phyloP scores from a whole-genome alignment of 1,284 basidiomycete species.

The Laetiporus sulphureus region DNA sequence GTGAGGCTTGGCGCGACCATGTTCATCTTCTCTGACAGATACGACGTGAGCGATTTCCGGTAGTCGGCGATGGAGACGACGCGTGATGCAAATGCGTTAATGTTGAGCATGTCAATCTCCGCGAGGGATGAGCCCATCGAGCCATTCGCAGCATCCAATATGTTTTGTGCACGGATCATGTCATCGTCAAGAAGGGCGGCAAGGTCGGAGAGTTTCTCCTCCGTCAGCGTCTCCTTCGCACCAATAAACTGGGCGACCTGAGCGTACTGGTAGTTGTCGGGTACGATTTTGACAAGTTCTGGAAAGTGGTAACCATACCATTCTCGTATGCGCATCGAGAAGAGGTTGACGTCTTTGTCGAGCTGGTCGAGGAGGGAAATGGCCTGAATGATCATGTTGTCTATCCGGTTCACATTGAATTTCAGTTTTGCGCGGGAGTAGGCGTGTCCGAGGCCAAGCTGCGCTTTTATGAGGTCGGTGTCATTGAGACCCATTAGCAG shows the following conservation, averaged over 20 bases:
- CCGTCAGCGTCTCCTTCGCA: constrained; percentile 76
- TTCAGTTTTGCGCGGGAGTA: constrained; percentile 98
- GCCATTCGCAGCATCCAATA: constrained; percentile 89
- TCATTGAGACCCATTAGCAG: constrained; percentile 86
- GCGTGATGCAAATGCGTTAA: constrained; percentile 86
- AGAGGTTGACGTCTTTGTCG: constrained; percentile 99
- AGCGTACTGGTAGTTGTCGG: constrained; percentile 97
- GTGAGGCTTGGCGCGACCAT: constrained; percentile 94
- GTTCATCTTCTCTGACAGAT: constrained; percentile 98
- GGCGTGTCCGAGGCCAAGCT: constrained; percentile 95
- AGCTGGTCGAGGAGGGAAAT: constrained; percentile 98
- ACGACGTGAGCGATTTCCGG: constrained; percentile 86
- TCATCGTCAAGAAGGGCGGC: constrained; percentile 85
- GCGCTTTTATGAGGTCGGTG: constrained; percentile 88
- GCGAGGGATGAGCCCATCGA: constrained; percentile 95
- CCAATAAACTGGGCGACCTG: constrained; percentile 84
- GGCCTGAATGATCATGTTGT: constrained; percentile 99
- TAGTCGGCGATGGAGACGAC: constrained; percentile 93
- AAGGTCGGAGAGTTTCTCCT: constrained; percentile 78
- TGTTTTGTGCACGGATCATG: constrained; percentile 83
- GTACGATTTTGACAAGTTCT: constrained; percentile 90
- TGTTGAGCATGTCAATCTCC: constrained; percentile 96
- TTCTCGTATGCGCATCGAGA: constrained; percentile 96
- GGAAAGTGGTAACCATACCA: constrained; percentile 99
- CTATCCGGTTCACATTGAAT: constrained; percentile 98